Evolutionary conservation across 164 flowering plant genomes (phyloP).

Genomic region (Paratinospora sagittata): DNA sequence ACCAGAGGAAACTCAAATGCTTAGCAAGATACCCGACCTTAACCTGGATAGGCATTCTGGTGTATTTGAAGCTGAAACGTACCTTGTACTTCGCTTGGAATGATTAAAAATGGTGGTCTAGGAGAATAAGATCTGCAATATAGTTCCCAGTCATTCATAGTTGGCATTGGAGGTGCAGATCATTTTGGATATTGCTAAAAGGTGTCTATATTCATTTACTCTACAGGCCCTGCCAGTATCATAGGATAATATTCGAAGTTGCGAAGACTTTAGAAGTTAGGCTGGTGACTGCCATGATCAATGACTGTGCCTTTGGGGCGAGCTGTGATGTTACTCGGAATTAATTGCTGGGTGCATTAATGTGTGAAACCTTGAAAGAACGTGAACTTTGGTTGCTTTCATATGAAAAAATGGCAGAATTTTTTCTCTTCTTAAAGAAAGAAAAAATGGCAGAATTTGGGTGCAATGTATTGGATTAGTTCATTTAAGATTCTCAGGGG

Average conservation of each 20-base stretch:
- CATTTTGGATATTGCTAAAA: not conserved
- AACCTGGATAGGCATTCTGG: not conserved
- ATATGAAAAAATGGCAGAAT: no score
- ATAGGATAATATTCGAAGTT: not conserved
- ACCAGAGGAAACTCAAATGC: not conserved
- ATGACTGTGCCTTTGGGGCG: not conserved
- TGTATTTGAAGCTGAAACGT: not conserved
- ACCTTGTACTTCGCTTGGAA: no score
- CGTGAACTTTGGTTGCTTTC: no score
- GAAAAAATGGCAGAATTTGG: no score
- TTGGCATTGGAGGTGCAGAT: not conserved
- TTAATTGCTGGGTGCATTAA: no score
- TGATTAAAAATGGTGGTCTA: not conserved
- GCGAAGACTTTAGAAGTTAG: not conserved
- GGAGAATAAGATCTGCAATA: not conserved
- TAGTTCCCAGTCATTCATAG: not conserved
- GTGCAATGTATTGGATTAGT: no score
- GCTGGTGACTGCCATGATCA: not conserved
- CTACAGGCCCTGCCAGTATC: not conserved
- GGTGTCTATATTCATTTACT: not conserved
- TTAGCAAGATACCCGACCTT: not conserved
- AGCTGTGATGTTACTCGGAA: no score
- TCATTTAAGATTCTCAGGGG: no score
- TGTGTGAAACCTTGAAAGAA: no score
- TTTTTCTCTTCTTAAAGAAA: no score